Percentiles rank a stretch among this genome's conserved stretches.
phyloP scores from a whole-genome alignment of 805 yeast species.

The Lipomyces spencermartinsiae region DNA sequence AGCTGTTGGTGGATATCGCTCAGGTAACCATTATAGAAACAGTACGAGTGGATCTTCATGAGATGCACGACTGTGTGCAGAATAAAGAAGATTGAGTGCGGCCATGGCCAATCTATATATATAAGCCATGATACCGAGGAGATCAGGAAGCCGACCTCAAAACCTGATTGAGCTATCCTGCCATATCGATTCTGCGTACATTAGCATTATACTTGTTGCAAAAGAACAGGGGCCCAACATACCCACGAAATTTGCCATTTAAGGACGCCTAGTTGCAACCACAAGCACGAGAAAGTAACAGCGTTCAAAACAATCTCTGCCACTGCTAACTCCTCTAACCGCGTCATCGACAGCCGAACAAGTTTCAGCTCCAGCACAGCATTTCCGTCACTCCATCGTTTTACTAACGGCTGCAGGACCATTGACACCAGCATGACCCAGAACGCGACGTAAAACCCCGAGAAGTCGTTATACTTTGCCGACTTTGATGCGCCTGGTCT shows the following conservation, averaged over 20 bases:
- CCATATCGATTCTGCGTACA: not conserved
- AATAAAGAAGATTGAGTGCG: constrained; percentile 19
- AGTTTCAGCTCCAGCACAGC: not conserved
- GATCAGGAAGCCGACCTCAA: not conserved
- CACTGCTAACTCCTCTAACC: not conserved
- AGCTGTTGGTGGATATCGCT: not conserved
- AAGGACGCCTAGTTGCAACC: not conserved
- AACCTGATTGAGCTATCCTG: not conserved
- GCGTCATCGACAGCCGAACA: not conserved
- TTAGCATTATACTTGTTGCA: not conserved
- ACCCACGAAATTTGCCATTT: not conserved
- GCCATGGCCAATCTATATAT: constrained; percentile 20
- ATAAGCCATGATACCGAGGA: not conserved
- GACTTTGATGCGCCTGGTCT: not conserved
- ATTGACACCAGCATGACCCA: not conserved
- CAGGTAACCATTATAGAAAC: constrained; percentile 10
- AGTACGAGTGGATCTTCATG: constrained; percentile 24
- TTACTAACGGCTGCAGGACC: not conserved
- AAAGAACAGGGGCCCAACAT: not conserved
- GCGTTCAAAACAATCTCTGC: not conserved
- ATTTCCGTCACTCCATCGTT: not conserved
- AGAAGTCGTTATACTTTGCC: not conserved
- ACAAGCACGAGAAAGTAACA: not conserved
- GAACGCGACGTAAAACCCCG: not conserved
- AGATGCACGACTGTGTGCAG: constrained; percentile 14